Evolutionary conservation across 2,329 filamentous ascomycete species (phyloP).

Genomic region (Aspergillus nomiae): DNA sequence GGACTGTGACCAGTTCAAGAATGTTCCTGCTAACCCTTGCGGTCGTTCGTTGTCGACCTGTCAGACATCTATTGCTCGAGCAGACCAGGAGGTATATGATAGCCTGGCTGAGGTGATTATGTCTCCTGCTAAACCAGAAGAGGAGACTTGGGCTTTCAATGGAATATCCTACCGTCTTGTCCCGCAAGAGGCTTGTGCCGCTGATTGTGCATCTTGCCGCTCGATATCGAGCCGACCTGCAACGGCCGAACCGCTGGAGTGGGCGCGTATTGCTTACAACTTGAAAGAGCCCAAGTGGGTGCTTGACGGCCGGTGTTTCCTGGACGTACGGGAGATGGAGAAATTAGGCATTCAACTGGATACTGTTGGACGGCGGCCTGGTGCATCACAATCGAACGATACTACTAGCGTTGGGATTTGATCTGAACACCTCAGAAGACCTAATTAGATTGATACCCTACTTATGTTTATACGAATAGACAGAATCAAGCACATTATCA

Average conservation of each 20-base stretch:
- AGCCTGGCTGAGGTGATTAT: neutral
- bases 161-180: conserved; percentile 23
- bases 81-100: neutral
- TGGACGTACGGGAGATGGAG: conserved; percentile 38
- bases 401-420: neutral
- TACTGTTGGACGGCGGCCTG: conserved; percentile 26
- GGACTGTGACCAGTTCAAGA: conserved; percentile 56
- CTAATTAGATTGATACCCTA: conserved; percentile 1
- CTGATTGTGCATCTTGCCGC: conserved; percentile 30
- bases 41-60: neutral
- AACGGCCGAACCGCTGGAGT: conserved; percentile 43
- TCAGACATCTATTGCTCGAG: neutral
- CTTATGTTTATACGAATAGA: conserved; percentile 8
- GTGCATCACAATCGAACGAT: neutral
- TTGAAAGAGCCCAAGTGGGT: conserved; percentile 53
- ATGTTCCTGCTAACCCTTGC: conserved; percentile 7
- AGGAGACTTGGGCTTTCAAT: conserved; percentile 27
- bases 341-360: conserved; percentile 40
- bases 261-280: conserved; percentile 47
- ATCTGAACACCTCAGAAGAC: neutral
- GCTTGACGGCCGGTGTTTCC: conserved; percentile 49
- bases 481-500: neutral
- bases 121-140: neutral
- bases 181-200: conserved; percentile 27
- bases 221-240: conserved; percentile 18